phyloP scores from a whole-genome alignment of 2,329 filamentous ascomycete genomes.

The Camillea tinctor region DNA sequence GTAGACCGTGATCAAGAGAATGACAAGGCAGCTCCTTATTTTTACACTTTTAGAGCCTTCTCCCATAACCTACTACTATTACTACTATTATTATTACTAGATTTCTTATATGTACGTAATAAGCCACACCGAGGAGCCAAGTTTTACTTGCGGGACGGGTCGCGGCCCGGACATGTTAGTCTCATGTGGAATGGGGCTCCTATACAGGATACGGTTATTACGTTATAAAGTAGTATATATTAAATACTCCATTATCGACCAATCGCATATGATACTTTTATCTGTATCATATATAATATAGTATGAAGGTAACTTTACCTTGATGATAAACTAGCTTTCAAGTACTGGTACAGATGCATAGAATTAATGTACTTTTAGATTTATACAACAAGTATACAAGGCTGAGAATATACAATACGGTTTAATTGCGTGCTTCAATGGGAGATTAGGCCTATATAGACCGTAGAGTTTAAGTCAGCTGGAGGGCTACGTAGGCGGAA shows the following conservation, averaged over 20 bases:
- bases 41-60: background rate
- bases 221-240: background rate
- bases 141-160: background rate
- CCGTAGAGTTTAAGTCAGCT: too few relatives aligned
- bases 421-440: too few relatives aligned
- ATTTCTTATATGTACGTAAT: background rate
- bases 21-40: background rate
- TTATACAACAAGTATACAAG: too few relatives aligned
- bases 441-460: too few relatives aligned
- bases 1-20: slow-evolving; percentile 4
- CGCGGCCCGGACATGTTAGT: too few relatives aligned
- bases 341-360: too few relatives aligned
- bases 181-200: background rate
- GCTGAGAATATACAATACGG: too few relatives aligned
- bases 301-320: too few relatives aligned
- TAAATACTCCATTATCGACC: background rate
- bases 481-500: too few relatives aligned
- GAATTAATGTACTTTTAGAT: too few relatives aligned
- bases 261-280: background rate
- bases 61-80: background rate
- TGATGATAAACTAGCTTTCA: too few relatives aligned
- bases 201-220: background rate
- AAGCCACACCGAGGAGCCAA: background rate
- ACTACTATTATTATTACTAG: background rate
- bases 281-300: too few relatives aligned